Evolutionary conservation across 1,139 yeast genomes (phyloP).

Genomic region (Yamadazyma oceani): DNA sequence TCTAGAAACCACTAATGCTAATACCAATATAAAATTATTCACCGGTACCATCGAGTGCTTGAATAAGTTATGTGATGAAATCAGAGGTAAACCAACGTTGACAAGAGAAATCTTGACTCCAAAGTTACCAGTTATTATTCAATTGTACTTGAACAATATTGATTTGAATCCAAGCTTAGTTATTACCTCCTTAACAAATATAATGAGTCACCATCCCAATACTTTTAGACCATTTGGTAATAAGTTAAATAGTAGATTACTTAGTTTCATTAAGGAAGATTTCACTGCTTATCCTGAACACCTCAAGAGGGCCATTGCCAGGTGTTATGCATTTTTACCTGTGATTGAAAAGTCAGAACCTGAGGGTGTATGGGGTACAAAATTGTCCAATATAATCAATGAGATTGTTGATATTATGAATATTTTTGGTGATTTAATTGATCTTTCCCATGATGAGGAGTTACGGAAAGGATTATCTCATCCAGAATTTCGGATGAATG

Average conservation of each 20-base stretch:
- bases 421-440: constrained; percentile 59
- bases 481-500: constrained; percentile 7
- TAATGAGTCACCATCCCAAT: constrained; percentile 64
- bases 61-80: constrained; percentile 49
- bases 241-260: constrained; percentile 52
- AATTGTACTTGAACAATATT: constrained; percentile 50
- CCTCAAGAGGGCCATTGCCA: constrained; percentile 44
- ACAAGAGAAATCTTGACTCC: constrained; percentile 87
- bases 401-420: constrained; percentile 55
- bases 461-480: constrained; percentile 24
- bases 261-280: constrained; percentile 31
- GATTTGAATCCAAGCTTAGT: constrained; percentile 38
- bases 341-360: constrained; percentile 53
- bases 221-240: constrained; percentile 79
- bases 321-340: constrained; percentile 61
- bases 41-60: constrained; percentile 52
- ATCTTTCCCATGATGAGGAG: constrained; percentile 54
- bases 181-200: constrained; percentile 48
- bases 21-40: constrained; percentile 41
- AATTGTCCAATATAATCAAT: constrained; percentile 31
- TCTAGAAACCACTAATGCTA: constrained; percentile 51
- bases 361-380: constrained; percentile 48
- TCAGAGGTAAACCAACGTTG: constrained; percentile 79
- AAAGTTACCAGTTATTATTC: constrained; percentile 62
- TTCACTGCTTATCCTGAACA: constrained; percentile 32